phyloP scores from a whole-genome alignment of 345 rosid genomes.

The Erucastrum elatum region DNA sequence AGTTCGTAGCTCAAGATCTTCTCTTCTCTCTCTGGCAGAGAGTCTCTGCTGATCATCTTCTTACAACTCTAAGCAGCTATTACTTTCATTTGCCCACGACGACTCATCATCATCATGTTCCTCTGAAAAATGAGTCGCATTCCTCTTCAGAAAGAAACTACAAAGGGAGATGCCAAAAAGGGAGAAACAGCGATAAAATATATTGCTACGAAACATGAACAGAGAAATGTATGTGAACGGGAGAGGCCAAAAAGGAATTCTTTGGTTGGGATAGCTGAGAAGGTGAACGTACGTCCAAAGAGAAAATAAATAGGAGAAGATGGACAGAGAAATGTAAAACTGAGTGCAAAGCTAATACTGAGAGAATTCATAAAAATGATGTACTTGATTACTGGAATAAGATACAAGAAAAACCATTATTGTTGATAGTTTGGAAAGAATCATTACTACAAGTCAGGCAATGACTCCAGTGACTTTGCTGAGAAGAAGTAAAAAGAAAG shows the following conservation, averaged over 20 bases:
- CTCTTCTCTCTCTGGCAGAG: too few relatives aligned
- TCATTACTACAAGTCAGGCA: conserved; percentile 10
- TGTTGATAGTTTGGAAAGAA: conserved; percentile 22
- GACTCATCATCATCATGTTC: conserved; percentile 16
- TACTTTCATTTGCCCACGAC: conserved; percentile 31
- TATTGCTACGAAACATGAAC: not conserved
- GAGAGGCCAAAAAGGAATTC: too few relatives aligned
- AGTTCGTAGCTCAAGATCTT: conserved; percentile 71
- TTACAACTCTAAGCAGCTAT: conserved; percentile 45
- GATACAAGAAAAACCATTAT: conserved; percentile 23
- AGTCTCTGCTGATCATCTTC: conserved; percentile 67
- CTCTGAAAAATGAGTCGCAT: conserved; percentile 34
- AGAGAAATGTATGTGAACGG: too few relatives aligned
- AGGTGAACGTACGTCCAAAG: conserved; percentile 30
- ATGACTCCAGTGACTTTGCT: not conserved
- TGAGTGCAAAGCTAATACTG: not conserved
- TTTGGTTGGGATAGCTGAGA: conserved; percentile 27
- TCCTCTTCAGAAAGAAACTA: conserved; percentile 12
- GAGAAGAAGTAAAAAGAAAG: conserved; percentile 12
- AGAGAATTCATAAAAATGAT: conserved; percentile 19
- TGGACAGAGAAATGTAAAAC: conserved; percentile 3
- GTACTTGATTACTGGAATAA: conserved; percentile 25
- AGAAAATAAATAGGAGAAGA: conserved; percentile 9
- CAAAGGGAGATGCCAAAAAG: not conserved
- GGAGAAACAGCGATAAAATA: not conserved